Base-by-base conservation (phyloP, 805 yeast genomes). In the Kazachstania martiniae region DNA sequence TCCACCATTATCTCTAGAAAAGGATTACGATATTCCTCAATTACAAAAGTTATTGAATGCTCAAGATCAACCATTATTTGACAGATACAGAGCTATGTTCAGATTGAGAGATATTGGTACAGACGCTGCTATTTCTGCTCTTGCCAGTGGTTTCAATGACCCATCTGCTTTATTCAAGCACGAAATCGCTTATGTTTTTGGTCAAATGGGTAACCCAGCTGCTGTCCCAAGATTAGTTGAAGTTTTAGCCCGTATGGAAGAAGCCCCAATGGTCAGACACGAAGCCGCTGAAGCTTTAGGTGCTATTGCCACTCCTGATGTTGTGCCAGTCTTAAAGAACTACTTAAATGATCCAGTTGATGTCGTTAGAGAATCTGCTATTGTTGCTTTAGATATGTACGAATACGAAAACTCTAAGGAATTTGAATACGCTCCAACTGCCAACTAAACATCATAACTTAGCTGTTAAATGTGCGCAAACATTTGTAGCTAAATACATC, bases 221-320 rank as follows among this genome's bases (percentile, higher is more conserved):
- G 77, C 93, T 24, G 94, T 91, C 22, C 95, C 96, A 25, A 67
- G 89, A 14, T 71, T 93, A 41, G 70, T 85, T 36, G 77, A 83
- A 61, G 85, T 91, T 3, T 70, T 93, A 47, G 75, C 75, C 46
- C 74, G 83, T 57, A 72, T 68, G 38, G 52, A 61, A 12, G 95
- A 91, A 64, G 97, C 94, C 33, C 94, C 93, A 42, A 91, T 91
- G 99, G 98, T 93, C 21, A 80, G 99, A 63, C 99, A 91, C 56
- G 99, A 91, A 64, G 98, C 97, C 37, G 98, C 97, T 17, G 99
- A 91, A 63, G 98, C 98, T 17, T 69, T 93, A 48, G 98, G 98
- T 18, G 74, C 94, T 18, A 91, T 91, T 55, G 97, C 95, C 18
- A 84, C 96, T 8, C 95, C 84, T 49, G 96, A 89, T 37, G 94